Evolutionary conservation across 306 rosid species (phyloP).

Genomic region (Trifolium fragiferum): DNA sequence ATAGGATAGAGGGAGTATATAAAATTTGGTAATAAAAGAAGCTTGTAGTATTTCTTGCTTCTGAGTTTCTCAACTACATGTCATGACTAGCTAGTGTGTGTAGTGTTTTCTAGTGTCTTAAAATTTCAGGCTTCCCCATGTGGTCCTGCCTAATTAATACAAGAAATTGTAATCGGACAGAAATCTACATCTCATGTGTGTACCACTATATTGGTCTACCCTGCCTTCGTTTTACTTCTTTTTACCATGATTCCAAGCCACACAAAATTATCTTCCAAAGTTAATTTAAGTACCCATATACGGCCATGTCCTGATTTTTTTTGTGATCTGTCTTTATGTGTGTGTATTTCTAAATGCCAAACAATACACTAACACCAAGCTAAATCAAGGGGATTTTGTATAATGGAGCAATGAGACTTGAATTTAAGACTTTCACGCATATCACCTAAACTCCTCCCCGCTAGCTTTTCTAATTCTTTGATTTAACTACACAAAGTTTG

Average conservation of each 20-base stretch:
- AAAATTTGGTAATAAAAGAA: constrained; percentile 39
- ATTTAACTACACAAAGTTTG: neutral
- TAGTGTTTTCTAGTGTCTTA: constrained; percentile 39
- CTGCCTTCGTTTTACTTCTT: neutral
- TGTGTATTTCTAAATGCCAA: neutral
- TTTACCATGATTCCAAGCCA: neutral
- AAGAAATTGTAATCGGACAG: constrained; percentile 2
- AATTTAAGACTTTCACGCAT: neutral
- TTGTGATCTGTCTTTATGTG: neutral
- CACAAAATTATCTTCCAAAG: neutral
- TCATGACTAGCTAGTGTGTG: constrained; percentile 14
- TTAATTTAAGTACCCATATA: neutral
- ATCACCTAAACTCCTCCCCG: neutral
- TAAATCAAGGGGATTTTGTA: neutral
- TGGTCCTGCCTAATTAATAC: constrained; percentile 53
- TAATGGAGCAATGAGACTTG: neutral
- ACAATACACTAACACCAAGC: neutral
- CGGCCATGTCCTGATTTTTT: neutral
- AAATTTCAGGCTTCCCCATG: constrained; percentile 46
- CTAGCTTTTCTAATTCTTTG: neutral
- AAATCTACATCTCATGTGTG: constrained; percentile 14
- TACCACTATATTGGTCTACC: constrained; percentile 5
- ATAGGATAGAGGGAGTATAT: neutral
- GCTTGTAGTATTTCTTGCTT: constrained; percentile 24
- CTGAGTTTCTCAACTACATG: constrained; percentile 44